A percentile compares a stretch with the other conserved stretches of the same genome.
Evolutionary conservation across 345 rosid genomes (phyloP).

Genomic region (Arabidopsis arenosa): DNA sequence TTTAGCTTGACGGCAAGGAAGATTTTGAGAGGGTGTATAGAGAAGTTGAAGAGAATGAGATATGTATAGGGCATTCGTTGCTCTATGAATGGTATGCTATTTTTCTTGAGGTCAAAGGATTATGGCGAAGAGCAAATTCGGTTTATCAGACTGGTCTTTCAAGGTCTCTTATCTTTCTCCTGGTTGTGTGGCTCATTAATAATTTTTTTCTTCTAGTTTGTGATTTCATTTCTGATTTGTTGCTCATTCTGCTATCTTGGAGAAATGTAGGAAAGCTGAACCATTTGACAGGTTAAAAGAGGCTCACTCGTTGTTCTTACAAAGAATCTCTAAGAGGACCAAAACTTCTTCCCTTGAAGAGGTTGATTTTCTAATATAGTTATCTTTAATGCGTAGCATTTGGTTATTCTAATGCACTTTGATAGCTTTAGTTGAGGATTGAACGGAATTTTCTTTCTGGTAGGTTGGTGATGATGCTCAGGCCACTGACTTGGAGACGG

Average conservation of each 20-base stretch:
- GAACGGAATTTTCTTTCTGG: conserved; percentile 17
- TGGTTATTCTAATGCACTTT: background rate
- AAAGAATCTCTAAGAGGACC: conserved; percentile 68
- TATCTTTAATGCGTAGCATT: background rate
- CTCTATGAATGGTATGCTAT: conserved; percentile 82
- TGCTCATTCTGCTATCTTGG: conserved; percentile 21
- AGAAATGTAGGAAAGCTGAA: conserved; percentile 63
- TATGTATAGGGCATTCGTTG: conserved; percentile 55
- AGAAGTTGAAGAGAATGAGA: conserved; percentile 64
- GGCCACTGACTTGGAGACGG: conserved; percentile 31
- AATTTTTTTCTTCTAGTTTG: background rate
- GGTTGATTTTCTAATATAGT: conserved; percentile 46
- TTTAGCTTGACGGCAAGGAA: conserved; percentile 66
- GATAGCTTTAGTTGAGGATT: conserved; percentile 14
- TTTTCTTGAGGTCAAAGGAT: conserved; percentile 80
- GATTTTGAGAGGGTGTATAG: conserved; percentile 61
- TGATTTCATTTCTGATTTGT: background rate
- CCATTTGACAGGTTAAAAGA: conserved; percentile 70
- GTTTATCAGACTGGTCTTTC: conserved; percentile 77
- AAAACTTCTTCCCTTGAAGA: conserved; percentile 51
- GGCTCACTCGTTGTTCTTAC: conserved; percentile 62
- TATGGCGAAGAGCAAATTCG: conserved; percentile 63
- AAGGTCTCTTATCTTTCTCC: conserved; percentile 53
- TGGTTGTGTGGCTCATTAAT: background rate
- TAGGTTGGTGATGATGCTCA: conserved; percentile 52